These are phyloP conservation scores for Wickerhamomyces chambardii DNA, from an alignment of 805 yeast species.

Conservation along the genomic window DNA sequence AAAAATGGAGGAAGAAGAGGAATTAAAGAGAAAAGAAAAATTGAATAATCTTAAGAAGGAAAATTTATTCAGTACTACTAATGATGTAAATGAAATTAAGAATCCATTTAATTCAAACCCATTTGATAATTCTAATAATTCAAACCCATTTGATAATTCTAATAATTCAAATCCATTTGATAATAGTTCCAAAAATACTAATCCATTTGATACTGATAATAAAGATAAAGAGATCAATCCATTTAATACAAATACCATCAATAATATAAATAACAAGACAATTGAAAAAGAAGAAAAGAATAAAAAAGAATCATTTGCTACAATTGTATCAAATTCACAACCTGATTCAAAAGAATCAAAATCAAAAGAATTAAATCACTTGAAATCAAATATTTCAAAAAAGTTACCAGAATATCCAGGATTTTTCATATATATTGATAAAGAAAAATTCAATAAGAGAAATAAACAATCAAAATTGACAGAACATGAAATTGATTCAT, in stretches of 20 bases:
- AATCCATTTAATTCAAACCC: constrained; percentile 23
- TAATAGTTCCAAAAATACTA: constrained; percentile 1
- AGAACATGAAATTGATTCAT: constrained; percentile 42
- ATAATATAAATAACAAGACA: too few relatives aligned
- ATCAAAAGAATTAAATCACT: constrained; percentile 12
- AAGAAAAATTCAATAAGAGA: constrained; percentile 50
- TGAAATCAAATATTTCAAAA: too few relatives aligned
- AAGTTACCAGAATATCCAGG: constrained; percentile 52
- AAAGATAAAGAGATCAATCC: too few relatives aligned
- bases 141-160: background rate
- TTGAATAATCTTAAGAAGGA: constrained; percentile 31
- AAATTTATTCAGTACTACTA: constrained; percentile 12
- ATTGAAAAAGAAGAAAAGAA: background rate
- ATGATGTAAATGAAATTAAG: constrained; percentile 9
- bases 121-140: constrained; percentile 4
- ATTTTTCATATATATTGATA: constrained; percentile 60
- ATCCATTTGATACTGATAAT: constrained; percentile 4
- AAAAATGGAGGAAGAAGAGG: constrained; percentile 29
- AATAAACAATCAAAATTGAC: constrained; percentile 33
- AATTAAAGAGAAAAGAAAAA: constrained; percentile 34
- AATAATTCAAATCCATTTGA: constrained; percentile 5
- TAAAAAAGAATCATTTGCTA: constrained; percentile 18
- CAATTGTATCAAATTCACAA: constrained; percentile 21
- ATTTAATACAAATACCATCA: constrained; percentile 1
- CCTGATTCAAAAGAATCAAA: constrained; percentile 15